phyloP scores from a whole-genome alignment of 2,329 filamentous ascomycete genomes.

The Sporothrix pseudoabietina region DNA sequence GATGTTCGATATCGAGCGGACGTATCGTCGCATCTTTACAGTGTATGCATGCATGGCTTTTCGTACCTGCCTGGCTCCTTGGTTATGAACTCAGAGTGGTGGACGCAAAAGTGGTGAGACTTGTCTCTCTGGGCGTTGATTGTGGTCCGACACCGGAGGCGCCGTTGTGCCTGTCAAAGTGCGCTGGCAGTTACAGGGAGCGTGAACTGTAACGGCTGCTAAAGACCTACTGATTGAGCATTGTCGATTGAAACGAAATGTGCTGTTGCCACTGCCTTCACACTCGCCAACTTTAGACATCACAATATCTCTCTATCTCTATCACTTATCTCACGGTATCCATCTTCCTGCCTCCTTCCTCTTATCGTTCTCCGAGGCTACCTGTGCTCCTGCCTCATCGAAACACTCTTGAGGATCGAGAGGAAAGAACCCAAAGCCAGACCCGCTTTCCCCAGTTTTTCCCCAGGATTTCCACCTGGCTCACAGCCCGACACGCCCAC shows the following conservation, averaged over 20 bases:
- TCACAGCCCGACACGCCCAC: conserved; percentile 20
- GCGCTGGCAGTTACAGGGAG: background rate
- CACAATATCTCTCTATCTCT: too few relatives aligned
- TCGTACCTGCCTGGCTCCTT: background rate
- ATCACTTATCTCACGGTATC: background rate
- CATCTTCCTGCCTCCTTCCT: background rate
- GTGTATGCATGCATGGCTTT: background rate
- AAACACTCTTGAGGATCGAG: background rate
- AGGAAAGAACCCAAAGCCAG: background rate
- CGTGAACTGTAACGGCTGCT: background rate
- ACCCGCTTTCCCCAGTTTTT: conserved; percentile 35
- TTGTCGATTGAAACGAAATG: background rate
- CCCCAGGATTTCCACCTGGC: conserved; percentile 32
- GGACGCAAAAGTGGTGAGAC: conserved; percentile 11
- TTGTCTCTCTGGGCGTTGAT: background rate
- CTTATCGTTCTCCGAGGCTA: background rate
- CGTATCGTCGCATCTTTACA: background rate
- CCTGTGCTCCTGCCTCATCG: background rate
- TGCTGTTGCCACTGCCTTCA: background rate
- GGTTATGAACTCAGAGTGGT: background rate
- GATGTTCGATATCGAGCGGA: conserved; percentile 20
- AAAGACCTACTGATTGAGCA: background rate
- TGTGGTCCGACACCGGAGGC: conserved; percentile 28
- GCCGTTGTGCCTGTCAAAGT: background rate
- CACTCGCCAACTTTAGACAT: too few relatives aligned